Percentiles rank a stretch among this genome's conserved stretches.
Evolutionary conservation across 441 rosid genomes (phyloP).

Genomic region (Theobroma grandiflorum): DNA sequence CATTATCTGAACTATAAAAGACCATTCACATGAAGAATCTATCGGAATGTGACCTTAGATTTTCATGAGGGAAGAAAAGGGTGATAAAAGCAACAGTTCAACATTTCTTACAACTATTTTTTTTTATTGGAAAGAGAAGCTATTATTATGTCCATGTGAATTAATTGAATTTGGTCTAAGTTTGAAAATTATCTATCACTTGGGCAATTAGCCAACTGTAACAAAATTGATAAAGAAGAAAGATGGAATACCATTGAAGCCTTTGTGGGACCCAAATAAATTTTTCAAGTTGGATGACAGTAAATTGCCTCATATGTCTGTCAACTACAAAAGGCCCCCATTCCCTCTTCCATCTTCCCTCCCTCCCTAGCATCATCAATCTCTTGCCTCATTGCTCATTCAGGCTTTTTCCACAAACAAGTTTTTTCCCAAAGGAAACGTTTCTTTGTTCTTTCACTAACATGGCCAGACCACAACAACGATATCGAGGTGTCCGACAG

Average conservation of each 20-base stretch:
- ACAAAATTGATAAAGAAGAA: slow-evolving; percentile 20
- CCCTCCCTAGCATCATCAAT: slow-evolving; percentile 28
- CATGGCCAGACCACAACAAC: slow-evolving; percentile 93
- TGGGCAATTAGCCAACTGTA: slow-evolving; percentile 36
- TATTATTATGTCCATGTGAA: slow-evolving; percentile 52
- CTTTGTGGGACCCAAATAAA: slow-evolving; percentile 52
- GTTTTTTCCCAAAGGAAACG: slow-evolving; percentile 29
- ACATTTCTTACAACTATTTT: slow-evolving; percentile 19
- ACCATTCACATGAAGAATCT: slow-evolving; percentile 65
- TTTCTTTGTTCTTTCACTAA: slow-evolving; percentile 16
- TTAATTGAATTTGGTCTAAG: slow-evolving; percentile 55
- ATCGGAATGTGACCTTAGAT: slow-evolving; percentile 43
- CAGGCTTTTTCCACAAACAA: slow-evolving; percentile 53
- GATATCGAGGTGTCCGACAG: slow-evolving; percentile 95
- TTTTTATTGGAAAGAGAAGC: slow-evolving; percentile 36
- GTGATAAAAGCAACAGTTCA: slow-evolving; percentile 35
- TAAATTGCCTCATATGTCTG: slow-evolving; percentile 40
- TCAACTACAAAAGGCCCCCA: slow-evolving; percentile 59
- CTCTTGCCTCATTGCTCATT: slow-evolving; percentile 24
- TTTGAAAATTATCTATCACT: slow-evolving; percentile 44
- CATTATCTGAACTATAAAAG: slow-evolving; percentile 37
- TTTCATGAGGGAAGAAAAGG: slow-evolving; percentile 41
- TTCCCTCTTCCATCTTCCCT: slow-evolving; percentile 28
- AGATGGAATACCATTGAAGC: slow-evolving; percentile 31
- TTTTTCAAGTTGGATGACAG: slow-evolving; percentile 73